phyloP scores from a whole-genome alignment of 768 basidiomycete species.

The Xerocomus potaroensis region DNA sequence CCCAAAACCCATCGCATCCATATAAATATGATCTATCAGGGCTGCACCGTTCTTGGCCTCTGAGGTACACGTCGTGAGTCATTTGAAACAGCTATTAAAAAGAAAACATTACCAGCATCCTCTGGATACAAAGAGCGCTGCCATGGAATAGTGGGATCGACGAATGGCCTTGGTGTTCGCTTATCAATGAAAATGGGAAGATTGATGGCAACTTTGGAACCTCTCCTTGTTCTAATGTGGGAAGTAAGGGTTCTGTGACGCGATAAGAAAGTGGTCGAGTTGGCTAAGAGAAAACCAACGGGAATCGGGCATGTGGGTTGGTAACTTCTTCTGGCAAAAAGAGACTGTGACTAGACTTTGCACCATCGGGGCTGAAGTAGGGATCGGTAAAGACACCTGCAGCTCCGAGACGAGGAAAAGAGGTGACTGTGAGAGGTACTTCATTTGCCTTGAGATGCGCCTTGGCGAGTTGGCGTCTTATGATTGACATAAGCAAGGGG shows the following conservation, averaged over 20 bases:
- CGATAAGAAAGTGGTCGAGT: slow-evolving; percentile 8
- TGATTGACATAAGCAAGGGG: slow-evolving; percentile 7
- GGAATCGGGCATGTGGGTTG: slow-evolving; percentile 96
- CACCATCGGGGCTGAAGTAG: slow-evolving; percentile 66
- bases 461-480: slow-evolving; percentile 78
- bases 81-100: slow-evolving; percentile 4
- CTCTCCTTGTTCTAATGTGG: slow-evolving; percentile 86
- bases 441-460: slow-evolving; percentile 82
- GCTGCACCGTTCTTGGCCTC: slow-evolving; percentile 92
- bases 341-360: slow-evolving; percentile 85
- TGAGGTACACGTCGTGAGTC: slow-evolving; percentile 25
- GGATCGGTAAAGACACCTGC: slow-evolving; percentile 93
- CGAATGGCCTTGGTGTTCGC: slow-evolving; percentile 82
- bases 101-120: slow-evolving; percentile 59
- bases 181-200: slow-evolving; percentile 88
- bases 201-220: slow-evolving; percentile 93
- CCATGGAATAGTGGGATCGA: slow-evolving; percentile 91
- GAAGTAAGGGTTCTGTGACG: slow-evolving; percentile 85
- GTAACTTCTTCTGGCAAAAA: slow-evolving; percentile 96
- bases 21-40: slow-evolving; percentile 85
- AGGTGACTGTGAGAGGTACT: slow-evolving; percentile 87
- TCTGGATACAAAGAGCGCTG: slow-evolving; percentile 79
- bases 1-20: slow-evolving; percentile 99
- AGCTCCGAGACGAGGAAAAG: slow-evolving; percentile 90
- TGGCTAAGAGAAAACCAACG: slow-evolving; percentile 54